A percentile compares a stretch with the other conserved stretches of the same genome.
Conservation (phyloP, 116 monocot genomes). For the Papilionanthe hybrid region DNA sequence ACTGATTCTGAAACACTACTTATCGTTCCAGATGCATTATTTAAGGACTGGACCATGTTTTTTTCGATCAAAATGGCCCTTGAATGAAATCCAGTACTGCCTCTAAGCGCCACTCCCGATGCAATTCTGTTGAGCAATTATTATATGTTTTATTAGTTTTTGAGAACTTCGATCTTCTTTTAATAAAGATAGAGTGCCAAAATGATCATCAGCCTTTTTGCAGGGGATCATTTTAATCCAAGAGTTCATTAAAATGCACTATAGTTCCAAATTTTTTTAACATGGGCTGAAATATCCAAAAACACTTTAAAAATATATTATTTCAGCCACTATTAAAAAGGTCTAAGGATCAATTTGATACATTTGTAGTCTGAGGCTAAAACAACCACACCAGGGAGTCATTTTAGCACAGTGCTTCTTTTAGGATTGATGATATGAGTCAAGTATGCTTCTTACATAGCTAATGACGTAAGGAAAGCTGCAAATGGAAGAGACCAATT, state of each 20-base stretch:
- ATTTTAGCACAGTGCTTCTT: background rate
- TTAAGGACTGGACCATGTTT: conserved; percentile 42
- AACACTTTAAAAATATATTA: too few species aligned
- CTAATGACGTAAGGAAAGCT: conserved; percentile 36
- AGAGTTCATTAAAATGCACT: too few species aligned
- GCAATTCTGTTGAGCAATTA: conserved; percentile 41
- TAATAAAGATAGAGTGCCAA: too few species aligned
- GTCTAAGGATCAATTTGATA: too few species aligned
- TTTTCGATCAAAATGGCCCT: conserved; percentile 45
- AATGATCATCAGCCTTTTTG: too few species aligned
- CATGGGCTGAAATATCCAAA: too few species aligned
- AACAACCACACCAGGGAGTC: too few species aligned
- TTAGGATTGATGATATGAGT: background rate
- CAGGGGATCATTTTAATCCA: too few species aligned
- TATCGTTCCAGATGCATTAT: conserved; percentile 61
- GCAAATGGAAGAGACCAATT: conserved; percentile 30
- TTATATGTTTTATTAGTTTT: too few species aligned
- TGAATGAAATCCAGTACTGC: conserved; percentile 53
- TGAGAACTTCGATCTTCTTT: background rate
- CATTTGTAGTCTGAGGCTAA: too few species aligned
- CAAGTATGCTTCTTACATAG: conserved; percentile 46
- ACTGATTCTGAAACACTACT: conserved; percentile 54
- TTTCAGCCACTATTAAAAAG: too few species aligned
- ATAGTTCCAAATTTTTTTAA: too few species aligned
- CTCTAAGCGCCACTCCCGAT: conserved; percentile 52